These are phyloP conservation scores for Leptographium flavum DNA, from an alignment of 2,329 filamentous ascomycete species.

Conservation along the genomic window DNA sequence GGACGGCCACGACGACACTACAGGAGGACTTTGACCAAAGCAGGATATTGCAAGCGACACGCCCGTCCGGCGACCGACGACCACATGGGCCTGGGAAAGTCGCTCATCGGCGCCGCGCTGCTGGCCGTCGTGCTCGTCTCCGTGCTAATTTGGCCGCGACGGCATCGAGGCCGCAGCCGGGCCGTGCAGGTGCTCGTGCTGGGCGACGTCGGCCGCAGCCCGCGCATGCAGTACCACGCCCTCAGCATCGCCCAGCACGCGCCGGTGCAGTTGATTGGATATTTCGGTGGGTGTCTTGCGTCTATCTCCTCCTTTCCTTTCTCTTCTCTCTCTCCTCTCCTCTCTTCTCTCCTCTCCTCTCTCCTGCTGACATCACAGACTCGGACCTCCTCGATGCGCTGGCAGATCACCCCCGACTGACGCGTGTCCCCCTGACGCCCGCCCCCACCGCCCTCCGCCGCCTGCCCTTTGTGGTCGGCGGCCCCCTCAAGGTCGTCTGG, in stretches of 20 bases:
- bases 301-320: too few relatives aligned
- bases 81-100: slow-evolving; percentile 8
- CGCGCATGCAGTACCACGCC: slow-evolving; percentile 97
- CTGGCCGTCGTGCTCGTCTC: slow-evolving; percentile 3
- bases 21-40: too few relatives aligned
- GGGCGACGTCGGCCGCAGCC: slow-evolving; percentile 88
- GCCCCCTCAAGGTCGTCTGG: slow-evolving; percentile 73
- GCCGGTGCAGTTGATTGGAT: slow-evolving; percentile 74
- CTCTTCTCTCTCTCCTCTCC: background rate
- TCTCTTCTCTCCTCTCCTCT: background rate
- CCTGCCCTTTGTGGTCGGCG: slow-evolving; percentile 62
- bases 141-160: slow-evolving; percentile 7
- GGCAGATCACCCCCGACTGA: slow-evolving; percentile 50
- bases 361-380: slow-evolving; percentile 38
- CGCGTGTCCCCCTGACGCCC: slow-evolving; percentile 53
- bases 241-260: slow-evolving; percentile 78
- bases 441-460: slow-evolving; percentile 54
- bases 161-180: slow-evolving; percentile 8
- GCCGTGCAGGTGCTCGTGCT: slow-evolving; percentile 74
- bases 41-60: too few relatives aligned
- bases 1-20: too few relatives aligned
- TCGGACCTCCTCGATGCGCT: slow-evolving; percentile 72
- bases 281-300: slow-evolving; percentile 60
- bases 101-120: slow-evolving; percentile 7
- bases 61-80: background rate